Evolutionary conservation across 208 protist genomes (phyloP).

Genomic region (Leishmania arabica): DNA sequence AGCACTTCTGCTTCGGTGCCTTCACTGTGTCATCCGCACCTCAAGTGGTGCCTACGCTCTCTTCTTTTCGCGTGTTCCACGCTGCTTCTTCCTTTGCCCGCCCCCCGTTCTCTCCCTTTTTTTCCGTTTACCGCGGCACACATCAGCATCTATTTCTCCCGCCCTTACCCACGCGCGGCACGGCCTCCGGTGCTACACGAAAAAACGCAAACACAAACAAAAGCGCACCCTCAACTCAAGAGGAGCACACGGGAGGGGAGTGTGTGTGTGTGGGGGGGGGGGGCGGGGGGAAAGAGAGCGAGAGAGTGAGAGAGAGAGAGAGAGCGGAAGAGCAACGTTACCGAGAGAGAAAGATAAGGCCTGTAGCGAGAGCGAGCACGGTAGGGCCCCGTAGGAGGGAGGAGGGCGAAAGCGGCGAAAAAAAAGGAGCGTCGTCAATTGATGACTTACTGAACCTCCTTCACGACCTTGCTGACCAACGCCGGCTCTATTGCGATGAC

Average conservation of each 20-base stretch:
- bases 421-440: background rate
- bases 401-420: background rate
- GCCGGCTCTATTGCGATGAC: constrained; percentile 46
- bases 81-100: background rate
- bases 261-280: background rate
- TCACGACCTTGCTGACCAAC: constrained; percentile 40
- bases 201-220: background rate
- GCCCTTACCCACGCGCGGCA: background rate
- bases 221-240: background rate
- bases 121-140: background rate
- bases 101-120: background rate
- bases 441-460: constrained; percentile 11
- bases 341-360: background rate
- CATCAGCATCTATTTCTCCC: background rate
- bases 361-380: background rate
- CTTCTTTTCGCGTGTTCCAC: background rate
- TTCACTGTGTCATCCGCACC: background rate
- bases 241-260: background rate
- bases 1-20: background rate
- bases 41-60: background rate
- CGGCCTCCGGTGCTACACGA: background rate
- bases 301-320: background rate
- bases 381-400: background rate
- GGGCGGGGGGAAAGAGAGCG: background rate
- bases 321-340: background rate